A percentile compares a stretch with the other conserved stretches of the same genome.
phyloP scores from a whole-genome alignment of 202 grass and related monocot genomes.

The Zoysia matrella region DNA sequence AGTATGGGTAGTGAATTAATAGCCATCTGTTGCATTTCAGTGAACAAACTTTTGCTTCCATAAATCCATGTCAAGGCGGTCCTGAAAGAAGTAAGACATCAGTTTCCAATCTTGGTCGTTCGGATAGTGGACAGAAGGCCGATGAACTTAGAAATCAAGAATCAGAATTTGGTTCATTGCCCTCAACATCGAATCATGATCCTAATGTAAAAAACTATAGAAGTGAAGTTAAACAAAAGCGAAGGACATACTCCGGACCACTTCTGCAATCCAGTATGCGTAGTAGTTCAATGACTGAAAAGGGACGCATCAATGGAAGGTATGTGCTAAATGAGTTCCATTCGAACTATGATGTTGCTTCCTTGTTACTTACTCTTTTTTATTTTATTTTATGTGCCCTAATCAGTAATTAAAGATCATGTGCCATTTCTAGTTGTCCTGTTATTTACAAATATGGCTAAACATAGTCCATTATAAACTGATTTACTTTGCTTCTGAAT shows the following conservation, averaged over 20 bases:
- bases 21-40: constrained; percentile 54
- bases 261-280: constrained; percentile 48
- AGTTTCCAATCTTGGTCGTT: constrained; percentile 24
- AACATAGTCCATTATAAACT: constrained; percentile 12
- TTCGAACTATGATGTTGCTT: constrained; percentile 2
- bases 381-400: not conserved
- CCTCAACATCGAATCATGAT: constrained; percentile 64
- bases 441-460: constrained; percentile 12
- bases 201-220: constrained; percentile 40
- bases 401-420: not conserved
- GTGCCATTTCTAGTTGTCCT: not conserved
- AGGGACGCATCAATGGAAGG: constrained; percentile 56
- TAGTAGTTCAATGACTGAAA: constrained; percentile 53
- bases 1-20: constrained; percentile 39
- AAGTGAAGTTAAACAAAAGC: constrained; percentile 60
- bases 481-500: not conserved
- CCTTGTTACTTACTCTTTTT: not conserved
- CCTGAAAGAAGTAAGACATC: constrained; percentile 13
- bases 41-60: constrained; percentile 44
- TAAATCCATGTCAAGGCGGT: constrained; percentile 34
- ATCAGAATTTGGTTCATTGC: constrained; percentile 50
- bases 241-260: constrained; percentile 72
- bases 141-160: constrained; percentile 36
- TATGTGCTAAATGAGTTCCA: constrained; percentile 11
- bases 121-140: constrained; percentile 47